Base-by-base conservation (phyloP, 176 grass and related monocot genomes). In the Oryza australiensis region DNA sequence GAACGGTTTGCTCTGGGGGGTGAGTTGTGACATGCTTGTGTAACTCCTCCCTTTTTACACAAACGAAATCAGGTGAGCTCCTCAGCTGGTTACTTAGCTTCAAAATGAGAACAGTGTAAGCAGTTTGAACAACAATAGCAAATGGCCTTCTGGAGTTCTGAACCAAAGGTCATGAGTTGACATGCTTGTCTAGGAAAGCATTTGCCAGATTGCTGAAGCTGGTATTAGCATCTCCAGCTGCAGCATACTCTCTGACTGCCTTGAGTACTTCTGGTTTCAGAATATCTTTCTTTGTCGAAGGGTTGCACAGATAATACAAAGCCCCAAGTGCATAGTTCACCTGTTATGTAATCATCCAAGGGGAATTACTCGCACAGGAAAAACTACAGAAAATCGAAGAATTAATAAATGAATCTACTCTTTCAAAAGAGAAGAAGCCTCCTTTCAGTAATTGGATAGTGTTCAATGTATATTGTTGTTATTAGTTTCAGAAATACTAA, bases 241-340 rank as follows among this genome's bases (percentile, higher is more conserved):
- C 79, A 60, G 94, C 86, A 85, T 89, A 89, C 37, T 86, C 81
- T 70, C 76, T 87, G 69, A 93, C 85, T 5, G 82, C 73, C 51
- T 35, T 82, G 33, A 90, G 32, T 23, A 91, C 80, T 59, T 93
- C 83, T n/a, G 94, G 91, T 83, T 97, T 93, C 81, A 93, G n/a
- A 37, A 93, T 93, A 14, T 97, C 88, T 64, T 87, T 97, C 72
- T 91, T 91, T 45, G 94, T 88, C 1, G 40, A 89, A 16, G 86
- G 26, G 83, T 82, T 89, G 79, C 86, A 91, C 20, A 91, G 76
- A 66, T 91, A 94, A 91, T 94, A 97, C 66, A 97, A 68, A 85
- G 86, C 84, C 32, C 94, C 94, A 84, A 94, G 91, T 51, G 94
- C 94, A 68, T 92, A 97, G 59, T 59, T 89, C 63, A 97, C 94